Conservation (phyloP, 2,329 filamentous ascomycete species). For the Exophiala aquamarina region DNA sequence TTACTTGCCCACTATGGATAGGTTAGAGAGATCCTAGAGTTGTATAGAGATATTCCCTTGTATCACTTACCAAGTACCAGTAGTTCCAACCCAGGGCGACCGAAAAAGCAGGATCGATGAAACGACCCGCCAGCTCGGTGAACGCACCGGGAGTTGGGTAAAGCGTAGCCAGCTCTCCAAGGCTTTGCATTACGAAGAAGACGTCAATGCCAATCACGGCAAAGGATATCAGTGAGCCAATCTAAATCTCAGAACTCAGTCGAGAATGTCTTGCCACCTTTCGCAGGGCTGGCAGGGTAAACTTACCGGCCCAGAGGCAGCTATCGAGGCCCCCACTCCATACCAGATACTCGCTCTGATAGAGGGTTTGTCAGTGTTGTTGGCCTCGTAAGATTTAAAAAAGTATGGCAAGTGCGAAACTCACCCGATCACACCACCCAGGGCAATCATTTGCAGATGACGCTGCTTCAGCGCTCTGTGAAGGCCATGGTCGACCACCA, state of each 20-base stretch:
- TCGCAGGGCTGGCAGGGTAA: not conserved
- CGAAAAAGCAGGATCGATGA: slow-evolving; percentile 48
- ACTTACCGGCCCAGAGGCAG: slow-evolving; percentile 9
- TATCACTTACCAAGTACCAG: slow-evolving; percentile 10
- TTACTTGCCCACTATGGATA: slow-evolving; percentile 1
- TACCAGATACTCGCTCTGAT: slow-evolving; percentile 12
- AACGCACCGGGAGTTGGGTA: slow-evolving; percentile 51
- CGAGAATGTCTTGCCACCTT: too few relatives aligned
- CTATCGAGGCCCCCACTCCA: slow-evolving; percentile 2
- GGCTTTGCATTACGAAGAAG: slow-evolving; percentile 40
- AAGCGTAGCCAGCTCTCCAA: slow-evolving; percentile 51
- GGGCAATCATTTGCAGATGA: slow-evolving; percentile 27
- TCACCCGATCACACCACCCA: slow-evolving; percentile 37
- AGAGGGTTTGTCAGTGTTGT: slow-evolving; percentile 37
- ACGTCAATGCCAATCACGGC: slow-evolving; percentile 49
- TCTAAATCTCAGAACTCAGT: not conserved
- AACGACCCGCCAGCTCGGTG: slow-evolving; percentile 43
- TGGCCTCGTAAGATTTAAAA: too few relatives aligned
- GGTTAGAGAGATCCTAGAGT: not conserved
- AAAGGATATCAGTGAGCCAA: slow-evolving; percentile 53
- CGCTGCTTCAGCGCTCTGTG: slow-evolving; percentile 32
- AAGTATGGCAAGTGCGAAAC: too few relatives aligned
- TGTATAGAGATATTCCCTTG: not conserved
- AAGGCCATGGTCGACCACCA: slow-evolving; percentile 11
- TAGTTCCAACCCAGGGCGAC: slow-evolving; percentile 45